Percentiles rank a stretch among this genome's conserved stretches.
Evolutionary conservation across 805 yeast species (phyloP).

Genomic region (Candida peoriensis): DNA sequence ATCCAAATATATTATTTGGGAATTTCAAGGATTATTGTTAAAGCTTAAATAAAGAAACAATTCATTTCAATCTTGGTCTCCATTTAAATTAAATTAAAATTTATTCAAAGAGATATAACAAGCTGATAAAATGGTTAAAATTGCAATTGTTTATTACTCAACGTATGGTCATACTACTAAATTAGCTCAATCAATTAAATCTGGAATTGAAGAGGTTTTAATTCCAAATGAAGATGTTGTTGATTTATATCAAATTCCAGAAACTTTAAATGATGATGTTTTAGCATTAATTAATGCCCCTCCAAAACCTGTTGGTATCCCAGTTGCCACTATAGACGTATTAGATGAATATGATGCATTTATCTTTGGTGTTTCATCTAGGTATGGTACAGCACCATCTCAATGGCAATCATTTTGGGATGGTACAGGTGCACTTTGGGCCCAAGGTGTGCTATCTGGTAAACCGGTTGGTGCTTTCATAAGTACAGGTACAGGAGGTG

Average conservation of each 20-base stretch:
- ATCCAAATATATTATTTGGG: too few species aligned
- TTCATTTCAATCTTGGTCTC: too few species aligned
- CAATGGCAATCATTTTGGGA: slow-evolving; percentile 79
- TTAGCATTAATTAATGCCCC: slow-evolving; percentile 64
- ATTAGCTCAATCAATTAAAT: slow-evolving; percentile 63
- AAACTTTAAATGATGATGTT: slow-evolving; percentile 64
- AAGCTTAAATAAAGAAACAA: too few species aligned
- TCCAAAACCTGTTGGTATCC: slow-evolving; percentile 43
- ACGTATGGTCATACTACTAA: slow-evolving; percentile 72
- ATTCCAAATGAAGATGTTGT: slow-evolving; percentile 63
- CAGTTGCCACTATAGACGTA: slow-evolving; percentile 52
- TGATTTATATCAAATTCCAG: slow-evolving; percentile 73
- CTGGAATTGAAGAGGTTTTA: slow-evolving; percentile 63
- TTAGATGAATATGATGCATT: slow-evolving; percentile 65
- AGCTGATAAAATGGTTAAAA: slow-evolving; percentile 8
- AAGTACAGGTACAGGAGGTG: slow-evolving; percentile 69
- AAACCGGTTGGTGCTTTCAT: slow-evolving; percentile 71
- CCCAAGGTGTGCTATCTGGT: slow-evolving; percentile 60
- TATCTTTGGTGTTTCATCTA: slow-evolving; percentile 75
- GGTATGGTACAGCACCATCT: slow-evolving; percentile 71
- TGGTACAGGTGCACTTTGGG: slow-evolving; percentile 74
- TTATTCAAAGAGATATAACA: too few species aligned
- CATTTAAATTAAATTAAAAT: too few species aligned
- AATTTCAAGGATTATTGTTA: too few species aligned
- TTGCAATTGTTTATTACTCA: slow-evolving; percentile 67